Evolutionary conservation across 352 stramenopile genomes (phyloP), one percentile per base, ranked within the genome.

Genomic region (Phytophthora sp.): DNA sequence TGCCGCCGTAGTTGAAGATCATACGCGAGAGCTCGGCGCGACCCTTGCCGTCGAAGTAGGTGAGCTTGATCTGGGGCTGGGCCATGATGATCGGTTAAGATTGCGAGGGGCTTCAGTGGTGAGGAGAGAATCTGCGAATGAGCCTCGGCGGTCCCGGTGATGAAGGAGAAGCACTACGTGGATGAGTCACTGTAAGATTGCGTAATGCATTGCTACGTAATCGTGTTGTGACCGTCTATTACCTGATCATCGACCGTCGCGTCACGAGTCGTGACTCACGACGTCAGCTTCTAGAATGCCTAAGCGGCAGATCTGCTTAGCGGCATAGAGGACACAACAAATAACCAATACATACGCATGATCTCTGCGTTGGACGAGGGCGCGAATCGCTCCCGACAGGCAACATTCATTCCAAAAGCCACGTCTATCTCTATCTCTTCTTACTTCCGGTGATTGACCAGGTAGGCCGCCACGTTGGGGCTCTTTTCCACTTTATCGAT

Each of bases 21-120:
- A 93, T 57, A 16, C 86, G 82, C 18, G 77, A 18, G 21, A 84
- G 31, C 71, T 93, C 84, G 4, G 50, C 86, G 29, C 73, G 76
- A 15, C 59, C 84, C 16, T 66, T 47, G 38, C 61, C 21, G 47
- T 87, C 58, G 46, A 93, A 91, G 76, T 92, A 94, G 18, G 68
- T 84, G 23, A 93, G 59, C 66, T 84, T 86, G 51, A 90, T 29
- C 26, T 71, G 45, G 9, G 56, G 56, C 39, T 71, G 62, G 33
- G 33, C 41, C 62, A 69, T 77, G 13, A 59, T 64, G 45, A 23
- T 53, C 11, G 29, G 39, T 47, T 27, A 29, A 26, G 18, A 21
- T 33, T 33, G 29, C 7, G 29, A 33, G 29, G 29, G 12, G 11
- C 39, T 69, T 55, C 26, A 33, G 45, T 11, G 24, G 18, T n/a